Base-by-base conservation (phyloP, 108 stramenopile genomes). In the Cyclotella cryptica region DNA sequence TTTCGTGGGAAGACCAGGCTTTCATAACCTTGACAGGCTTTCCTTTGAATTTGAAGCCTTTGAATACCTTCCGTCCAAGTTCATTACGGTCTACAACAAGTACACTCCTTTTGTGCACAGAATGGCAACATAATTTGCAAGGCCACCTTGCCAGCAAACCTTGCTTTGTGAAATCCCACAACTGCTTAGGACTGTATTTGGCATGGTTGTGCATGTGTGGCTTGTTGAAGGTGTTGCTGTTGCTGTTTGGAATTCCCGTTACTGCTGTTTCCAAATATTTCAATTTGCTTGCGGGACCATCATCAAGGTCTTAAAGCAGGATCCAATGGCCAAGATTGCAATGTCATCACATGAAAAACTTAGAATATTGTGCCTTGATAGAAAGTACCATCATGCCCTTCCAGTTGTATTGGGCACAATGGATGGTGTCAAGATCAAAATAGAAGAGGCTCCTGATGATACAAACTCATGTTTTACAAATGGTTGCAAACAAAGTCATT, bases 1-100 rank as follows among this genome's bases (percentile, higher is more conserved):
- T 60, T 29, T 60, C 6, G 10, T 10, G 10, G 10, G 59, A 60
- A 7, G 30, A 60, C 8, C 59, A 60, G 28, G 59, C 59, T 3
- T 29, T 60, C 27, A 60, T 60, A 14, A 60, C 59, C 22, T 17
- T 60, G 5, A 60, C 59, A 29, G 59, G 59, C n/a, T n/a, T n/a
- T n/a, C n/a, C 7, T 60, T 60, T 28, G 29, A 60, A 29, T 29
- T 60, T 24, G 29, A 5, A 60, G 11, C 59, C 8, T 60, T 60
- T 30, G 12, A 17, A 29, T 60, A 60, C 29, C 18, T 60, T 30
- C 29, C 7, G 3, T 12, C 7, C 3, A 7, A 29, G 9, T 28
- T 60, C 29, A 28, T 28, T 6, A 10, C 59, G 24, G 7, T 30
- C 9, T 60, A 30, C 29, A 28, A 60, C 29, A 10, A 17, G 3